A percentile compares a stretch with the other conserved stretches of the same genome.
These are phyloP conservation scores for Nemania diffusa DNA, from an alignment of 2,329 filamentous ascomycete species.

Conservation along the genomic window DNA sequence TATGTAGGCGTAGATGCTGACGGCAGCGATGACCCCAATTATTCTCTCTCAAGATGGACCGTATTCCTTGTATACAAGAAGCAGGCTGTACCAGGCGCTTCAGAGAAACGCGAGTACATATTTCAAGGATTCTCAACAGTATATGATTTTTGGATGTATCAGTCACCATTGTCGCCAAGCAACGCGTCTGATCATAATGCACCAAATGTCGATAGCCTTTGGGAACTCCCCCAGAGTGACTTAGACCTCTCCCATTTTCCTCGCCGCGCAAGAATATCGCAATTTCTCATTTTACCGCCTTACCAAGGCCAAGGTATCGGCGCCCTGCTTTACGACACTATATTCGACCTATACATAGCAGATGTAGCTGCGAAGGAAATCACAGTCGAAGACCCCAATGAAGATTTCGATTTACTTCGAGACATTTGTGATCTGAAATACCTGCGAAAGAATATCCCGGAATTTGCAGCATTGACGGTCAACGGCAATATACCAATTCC, in stretches of 20 bases:
- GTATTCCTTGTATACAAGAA: constrained; percentile 88
- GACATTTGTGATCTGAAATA: constrained; percentile 78
- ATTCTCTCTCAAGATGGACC: constrained; percentile 84
- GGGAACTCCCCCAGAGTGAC: constrained; percentile 58
- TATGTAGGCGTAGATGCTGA: constrained; percentile 66
- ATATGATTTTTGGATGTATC: constrained; percentile 82
- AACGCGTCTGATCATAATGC: constrained; percentile 48
- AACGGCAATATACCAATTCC: constrained; percentile 63
- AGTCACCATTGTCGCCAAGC: constrained; percentile 57
- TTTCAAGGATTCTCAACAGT: constrained; percentile 92
- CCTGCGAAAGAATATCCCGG: constrained; percentile 65
- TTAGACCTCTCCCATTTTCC: constrained; percentile 69
- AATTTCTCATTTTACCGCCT: constrained; percentile 90
- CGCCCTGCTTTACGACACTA: constrained; percentile 79
- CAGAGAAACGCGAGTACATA: constrained; percentile 71
- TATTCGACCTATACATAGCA: constrained; percentile 76
- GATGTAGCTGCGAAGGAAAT: constrained; percentile 80
- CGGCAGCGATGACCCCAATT: constrained; percentile 72
- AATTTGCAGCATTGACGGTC: constrained; percentile 67
- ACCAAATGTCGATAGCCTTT: constrained; percentile 47
- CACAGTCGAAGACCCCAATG: constrained; percentile 93
- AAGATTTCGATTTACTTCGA: constrained; percentile 82
- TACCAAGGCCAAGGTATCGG: constrained; percentile 87
- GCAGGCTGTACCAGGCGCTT: constrained; percentile 54
- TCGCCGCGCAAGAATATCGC: constrained; percentile 85